Percentiles rank a stretch among this genome's conserved stretches.
These are phyloP conservation scores for Fusarium marasasianum DNA, from an alignment of 2,329 filamentous ascomycete species.

Conservation along the genomic window DNA sequence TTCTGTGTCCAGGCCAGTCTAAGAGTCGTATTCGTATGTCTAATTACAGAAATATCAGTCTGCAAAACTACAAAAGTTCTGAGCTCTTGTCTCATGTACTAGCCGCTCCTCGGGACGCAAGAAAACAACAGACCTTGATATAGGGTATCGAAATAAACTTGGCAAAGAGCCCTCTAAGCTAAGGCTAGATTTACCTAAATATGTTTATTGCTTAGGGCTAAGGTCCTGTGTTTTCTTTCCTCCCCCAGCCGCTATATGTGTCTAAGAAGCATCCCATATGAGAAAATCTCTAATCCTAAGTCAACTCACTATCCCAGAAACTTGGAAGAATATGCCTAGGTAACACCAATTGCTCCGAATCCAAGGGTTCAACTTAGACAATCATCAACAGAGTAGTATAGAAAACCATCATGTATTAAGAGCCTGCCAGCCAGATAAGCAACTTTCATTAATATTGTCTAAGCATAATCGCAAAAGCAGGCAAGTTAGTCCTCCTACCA, in stretches of 20 bases:
- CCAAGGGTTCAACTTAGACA: not conserved
- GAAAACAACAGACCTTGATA: too few relatives aligned
- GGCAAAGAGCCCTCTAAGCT: too few relatives aligned
- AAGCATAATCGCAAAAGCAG: not conserved
- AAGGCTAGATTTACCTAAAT: too few relatives aligned
- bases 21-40: not conserved
- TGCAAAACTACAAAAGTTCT: not conserved
- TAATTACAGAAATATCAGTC: too few relatives aligned
- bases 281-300: too few relatives aligned
- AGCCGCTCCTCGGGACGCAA: too few relatives aligned
- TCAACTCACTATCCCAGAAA: too few relatives aligned
- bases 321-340: not conserved
- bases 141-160: too few relatives aligned
- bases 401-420: not conserved
- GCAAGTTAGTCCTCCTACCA: not conserved
- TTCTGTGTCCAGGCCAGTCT: not conserved
- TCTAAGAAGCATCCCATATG: too few relatives aligned
- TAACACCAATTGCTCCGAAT: not conserved
- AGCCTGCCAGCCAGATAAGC: not conserved
- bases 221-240: too few relatives aligned
- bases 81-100: rapidly evolving
- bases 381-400: not conserved
- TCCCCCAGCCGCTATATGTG: too few relatives aligned
- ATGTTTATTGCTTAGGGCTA: too few relatives aligned
- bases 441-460: not conserved